Evolutionary conservation across 441 rosid genomes (phyloP), one percentile per base, ranked within the genome.

Genomic region (Euphorbia neoarborescens): DNA sequence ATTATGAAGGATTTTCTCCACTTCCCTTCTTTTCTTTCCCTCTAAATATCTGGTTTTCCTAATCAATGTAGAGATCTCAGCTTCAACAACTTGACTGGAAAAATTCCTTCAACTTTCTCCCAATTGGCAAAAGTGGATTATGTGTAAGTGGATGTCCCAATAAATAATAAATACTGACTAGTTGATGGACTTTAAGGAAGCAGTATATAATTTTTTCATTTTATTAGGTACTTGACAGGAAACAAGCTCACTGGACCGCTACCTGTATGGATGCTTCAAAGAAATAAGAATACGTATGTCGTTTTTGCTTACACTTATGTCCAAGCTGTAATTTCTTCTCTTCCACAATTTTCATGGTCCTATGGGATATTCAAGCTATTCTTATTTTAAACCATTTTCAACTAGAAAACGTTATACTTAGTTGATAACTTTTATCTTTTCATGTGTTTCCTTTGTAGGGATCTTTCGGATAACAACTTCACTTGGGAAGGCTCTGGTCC

Each of bases 381-480:
- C n/a, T 42, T 44, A 8, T 57, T 57, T 20, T 38, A 20, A 22
- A 56, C 28, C 71, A 68, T 56, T 68, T 68, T 22, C 32, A 53
- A 24, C 30, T 37, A 15, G 35, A 54, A 30, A 63, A 22, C 9
- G 22, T 24, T 46, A 51, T n/a, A 51, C 57, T 51, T n/a, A 5
- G 63, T 38, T 50, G 69, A 62, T 35, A n/a, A 51, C 56, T 37
- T 51, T n/a, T 68, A 65, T 71, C 73, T 69, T 67, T 59, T 30
- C 11, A 4, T 71, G 63, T 68, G 67, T 76, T 75, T 80, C 78
- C 65, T 84, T 65, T 76, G 69, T 80, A 93, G 97, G 75, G 97
- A 93, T 84, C 75, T 91, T 58, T 91, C 98, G 37, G 81, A 68
- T 74, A 93, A 93, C 75, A 87, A 89, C 75, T 91, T 93, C 75